These are phyloP conservation scores for Berkeleyomyces basicola DNA, from an alignment of 2,329 filamentous ascomycete genomes.

Conservation along the genomic window DNA sequence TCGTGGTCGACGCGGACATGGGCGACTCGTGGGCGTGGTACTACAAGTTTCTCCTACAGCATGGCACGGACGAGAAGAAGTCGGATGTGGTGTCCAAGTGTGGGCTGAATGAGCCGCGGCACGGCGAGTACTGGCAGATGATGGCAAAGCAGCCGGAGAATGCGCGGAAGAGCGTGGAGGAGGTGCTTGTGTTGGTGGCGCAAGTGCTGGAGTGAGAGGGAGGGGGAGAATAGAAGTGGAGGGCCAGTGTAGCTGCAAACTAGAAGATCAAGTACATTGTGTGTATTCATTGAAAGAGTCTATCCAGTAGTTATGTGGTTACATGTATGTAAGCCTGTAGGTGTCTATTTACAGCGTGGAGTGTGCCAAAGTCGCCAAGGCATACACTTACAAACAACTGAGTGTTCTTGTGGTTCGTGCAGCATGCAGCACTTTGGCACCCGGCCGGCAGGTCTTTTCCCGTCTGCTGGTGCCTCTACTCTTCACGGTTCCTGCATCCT, in stretches of 20 bases:
- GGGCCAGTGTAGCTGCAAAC: background rate
- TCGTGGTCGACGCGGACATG: constrained; percentile 68
- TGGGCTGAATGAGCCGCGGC: constrained; percentile 65
- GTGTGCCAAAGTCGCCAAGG: no score
- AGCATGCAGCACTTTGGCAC: no score
- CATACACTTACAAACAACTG: no score
- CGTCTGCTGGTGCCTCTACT: no score
- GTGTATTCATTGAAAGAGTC: background rate
- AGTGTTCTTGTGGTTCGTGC: no score
- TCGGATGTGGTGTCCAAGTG: constrained; percentile 71
- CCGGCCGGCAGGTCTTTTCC: no score
- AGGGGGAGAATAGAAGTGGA: background rate
- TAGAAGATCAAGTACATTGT: background rate
- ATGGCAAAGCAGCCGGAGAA: constrained; percentile 77
- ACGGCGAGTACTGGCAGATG: constrained; percentile 83
- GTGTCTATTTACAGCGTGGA: no score
- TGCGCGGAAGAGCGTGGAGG: constrained; percentile 56
- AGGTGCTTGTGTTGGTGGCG: constrained; percentile 67
- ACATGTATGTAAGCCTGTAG: background rate
- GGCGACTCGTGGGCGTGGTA: constrained; percentile 99
- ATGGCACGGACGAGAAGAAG: constrained; percentile 88
- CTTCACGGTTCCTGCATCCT: no score
- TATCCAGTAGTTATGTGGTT: background rate
- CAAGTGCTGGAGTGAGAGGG: constrained; percentile 22
- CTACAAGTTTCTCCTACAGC: constrained; percentile 79